phyloP scores from a whole-genome alignment of 2,329 filamentous ascomycete genomes.

The Aspergillus sp. region DNA sequence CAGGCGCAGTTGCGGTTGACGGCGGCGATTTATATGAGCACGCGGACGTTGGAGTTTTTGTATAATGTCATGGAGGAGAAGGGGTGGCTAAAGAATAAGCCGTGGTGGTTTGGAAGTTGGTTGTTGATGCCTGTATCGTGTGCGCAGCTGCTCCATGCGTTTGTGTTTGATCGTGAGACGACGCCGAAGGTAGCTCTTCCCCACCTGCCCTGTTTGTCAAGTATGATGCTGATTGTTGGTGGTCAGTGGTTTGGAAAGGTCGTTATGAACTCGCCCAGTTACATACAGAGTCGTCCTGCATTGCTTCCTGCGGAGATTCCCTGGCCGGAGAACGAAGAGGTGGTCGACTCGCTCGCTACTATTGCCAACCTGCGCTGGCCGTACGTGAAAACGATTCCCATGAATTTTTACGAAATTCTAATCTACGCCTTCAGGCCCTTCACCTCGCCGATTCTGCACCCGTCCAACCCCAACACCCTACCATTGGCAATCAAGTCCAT shows the following conservation, averaged over 20 bases:
- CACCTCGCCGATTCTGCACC: constrained; percentile 80
- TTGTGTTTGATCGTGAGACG: constrained; percentile 69
- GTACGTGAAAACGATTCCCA: constrained; percentile 42
- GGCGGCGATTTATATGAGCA: constrained; percentile 73
- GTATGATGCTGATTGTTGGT: constrained; percentile 2
- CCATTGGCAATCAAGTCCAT: constrained; percentile 63
- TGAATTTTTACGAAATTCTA: neutral
- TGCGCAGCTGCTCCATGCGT: constrained; percentile 69
- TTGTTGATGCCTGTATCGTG: constrained; percentile 69
- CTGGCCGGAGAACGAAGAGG: constrained; percentile 70
- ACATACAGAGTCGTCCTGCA: constrained; percentile 66
- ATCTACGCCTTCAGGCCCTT: constrained; percentile 51
- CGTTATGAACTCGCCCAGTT: constrained; percentile 65
- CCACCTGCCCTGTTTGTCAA: constrained; percentile 8
- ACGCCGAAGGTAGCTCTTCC: constrained; percentile 51
- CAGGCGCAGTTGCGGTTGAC: constrained; percentile 66
- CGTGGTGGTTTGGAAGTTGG: constrained; percentile 83
- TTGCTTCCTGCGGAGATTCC: constrained; percentile 58
- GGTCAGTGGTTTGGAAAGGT: constrained; percentile 56
- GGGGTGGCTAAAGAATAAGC: constrained; percentile 60
- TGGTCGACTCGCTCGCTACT: constrained; percentile 72
- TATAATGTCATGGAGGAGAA: constrained; percentile 79
- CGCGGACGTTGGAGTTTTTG: constrained; percentile 73
- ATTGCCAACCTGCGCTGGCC: constrained; percentile 83
- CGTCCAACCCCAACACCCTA: constrained; percentile 50